Conservation (phyloP, 768 basidiomycete species). For the Rubroboletus pulcherrimus region DNA sequence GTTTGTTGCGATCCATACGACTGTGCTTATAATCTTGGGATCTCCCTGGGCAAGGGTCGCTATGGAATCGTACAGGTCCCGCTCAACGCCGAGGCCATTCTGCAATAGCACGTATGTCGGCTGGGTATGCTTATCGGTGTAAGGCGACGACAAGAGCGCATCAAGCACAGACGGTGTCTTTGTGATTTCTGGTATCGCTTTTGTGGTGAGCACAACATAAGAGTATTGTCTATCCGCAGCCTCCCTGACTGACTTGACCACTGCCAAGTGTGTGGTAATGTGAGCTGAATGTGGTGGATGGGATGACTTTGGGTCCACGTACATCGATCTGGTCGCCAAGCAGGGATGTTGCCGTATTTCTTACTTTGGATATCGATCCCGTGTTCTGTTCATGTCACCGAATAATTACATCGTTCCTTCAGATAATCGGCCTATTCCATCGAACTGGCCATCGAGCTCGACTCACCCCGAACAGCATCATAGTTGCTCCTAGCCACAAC, state of each 20-base stretch:
- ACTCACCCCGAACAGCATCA: conserved; percentile 47
- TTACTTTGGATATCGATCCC: conserved; percentile 55
- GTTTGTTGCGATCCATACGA: conserved; percentile 54
- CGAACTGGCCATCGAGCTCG: neutral
- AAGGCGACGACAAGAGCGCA: conserved; percentile 49
- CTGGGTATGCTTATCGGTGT: conserved; percentile 44
- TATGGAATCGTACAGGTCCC: conserved; percentile 55
- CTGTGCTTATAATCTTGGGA: conserved; percentile 52
- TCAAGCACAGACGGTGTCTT: conserved; percentile 54
- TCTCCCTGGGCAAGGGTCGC: conserved; percentile 38
- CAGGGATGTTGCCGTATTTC: conserved; percentile 54
- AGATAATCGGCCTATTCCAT: neutral
- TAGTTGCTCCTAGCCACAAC: conserved; percentile 72
- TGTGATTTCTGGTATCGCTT: conserved; percentile 63
- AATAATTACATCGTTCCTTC: neutral
- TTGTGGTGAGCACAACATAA: conserved; percentile 66
- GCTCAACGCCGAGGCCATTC: conserved; percentile 66
- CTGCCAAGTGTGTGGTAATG: conserved; percentile 31
- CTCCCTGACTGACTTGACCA: conserved; percentile 53
- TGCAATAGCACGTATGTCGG: conserved; percentile 63
- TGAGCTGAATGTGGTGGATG: conserved; percentile 19
- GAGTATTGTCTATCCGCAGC: conserved; percentile 60
- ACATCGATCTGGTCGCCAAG: conserved; percentile 67
- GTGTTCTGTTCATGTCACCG: conserved; percentile 32
- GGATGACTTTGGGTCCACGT: neutral